phyloP scores from a whole-genome alignment of 495 filamentous ascomycete genomes.

The Bacidia rubella region DNA sequence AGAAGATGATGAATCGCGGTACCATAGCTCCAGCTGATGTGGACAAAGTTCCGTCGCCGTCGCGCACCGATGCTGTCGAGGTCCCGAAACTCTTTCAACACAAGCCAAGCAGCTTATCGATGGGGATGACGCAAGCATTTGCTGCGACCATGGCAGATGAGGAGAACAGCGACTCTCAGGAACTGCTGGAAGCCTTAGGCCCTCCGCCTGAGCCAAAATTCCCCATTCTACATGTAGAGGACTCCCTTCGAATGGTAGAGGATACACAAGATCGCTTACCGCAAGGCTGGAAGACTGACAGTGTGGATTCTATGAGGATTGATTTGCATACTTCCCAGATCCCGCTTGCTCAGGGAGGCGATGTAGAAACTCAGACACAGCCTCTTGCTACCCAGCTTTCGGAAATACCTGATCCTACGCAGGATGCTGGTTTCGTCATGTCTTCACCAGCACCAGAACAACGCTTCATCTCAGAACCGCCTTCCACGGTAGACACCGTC shows the following conservation, averaged over 20 bases:
- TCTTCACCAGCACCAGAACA: slow-evolving; percentile 41
- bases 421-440: slow-evolving; percentile 65
- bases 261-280: slow-evolving; percentile 42
- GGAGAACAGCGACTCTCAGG: slow-evolving; percentile 25
- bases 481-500: slow-evolving; percentile 60
- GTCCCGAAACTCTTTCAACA: slow-evolving; percentile 2
- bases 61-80: slow-evolving; percentile 17
- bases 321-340: slow-evolving; percentile 40
- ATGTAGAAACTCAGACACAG: slow-evolving; percentile 30
- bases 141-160: slow-evolving; percentile 66
- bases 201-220: slow-evolving; percentile 39
- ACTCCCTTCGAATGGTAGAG: slow-evolving; percentile 44
- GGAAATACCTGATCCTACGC: slow-evolving; percentile 62
- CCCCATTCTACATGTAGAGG: slow-evolving; percentile 31
- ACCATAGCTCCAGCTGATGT: slow-evolving; percentile 50
- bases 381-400: slow-evolving; percentile 43
- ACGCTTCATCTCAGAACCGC: slow-evolving; percentile 48
- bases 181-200: slow-evolving; percentile 36
- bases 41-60: slow-evolving; percentile 33
- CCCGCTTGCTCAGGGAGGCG: slow-evolving; percentile 32
- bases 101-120: slow-evolving; percentile 22
- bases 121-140: slow-evolving; percentile 84
- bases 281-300: background rate
- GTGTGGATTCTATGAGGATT: slow-evolving; percentile 24
- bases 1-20: background rate